A percentile compares a stretch with the other conserved stretches of the same genome.
Conservation (phyloP, 768 basidiomycete genomes). For the Pisolithus orientalis region DNA sequence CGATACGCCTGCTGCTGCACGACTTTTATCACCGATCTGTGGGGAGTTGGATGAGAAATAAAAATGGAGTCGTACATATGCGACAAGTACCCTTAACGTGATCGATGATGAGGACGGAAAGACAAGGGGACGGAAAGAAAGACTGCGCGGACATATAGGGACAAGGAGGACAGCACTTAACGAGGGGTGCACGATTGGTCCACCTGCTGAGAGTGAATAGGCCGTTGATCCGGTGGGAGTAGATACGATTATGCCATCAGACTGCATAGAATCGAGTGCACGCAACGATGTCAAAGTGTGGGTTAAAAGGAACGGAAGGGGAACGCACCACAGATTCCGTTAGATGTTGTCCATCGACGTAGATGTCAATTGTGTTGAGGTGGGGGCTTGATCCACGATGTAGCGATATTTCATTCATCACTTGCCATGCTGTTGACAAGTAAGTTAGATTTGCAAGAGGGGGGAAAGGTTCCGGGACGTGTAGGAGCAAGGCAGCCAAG, state of each 20-base stretch:
- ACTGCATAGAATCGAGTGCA: slow-evolving; percentile 39
- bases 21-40: slow-evolving; percentile 79
- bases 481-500: not conserved
- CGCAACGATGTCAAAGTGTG: slow-evolving; percentile 7
- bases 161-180: slow-evolving; percentile 86
- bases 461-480: not conserved
- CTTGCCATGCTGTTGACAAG: slow-evolving; percentile 71
- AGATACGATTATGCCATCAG: slow-evolving; percentile 89
- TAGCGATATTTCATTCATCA: slow-evolving; percentile 94
- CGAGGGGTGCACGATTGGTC: slow-evolving; percentile 93
- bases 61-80: not conserved
- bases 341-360: slow-evolving; percentile 89
- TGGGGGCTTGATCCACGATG: slow-evolving; percentile 91
- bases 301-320: not conserved
- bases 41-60: slow-evolving; percentile 1
- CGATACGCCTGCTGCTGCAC: slow-evolving; percentile 83
- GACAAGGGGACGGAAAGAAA: slow-evolving; percentile 88
- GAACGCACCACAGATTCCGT: slow-evolving; percentile 87
- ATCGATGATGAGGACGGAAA: slow-evolving; percentile 79
- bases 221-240: slow-evolving; percentile 97
- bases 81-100: slow-evolving; percentile 56
- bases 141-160: slow-evolving; percentile 91
- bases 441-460: not conserved
- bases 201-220: slow-evolving; percentile 92
- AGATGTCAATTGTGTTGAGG: slow-evolving; percentile 89